These are phyloP conservation scores for Scorias spongiosa DNA, from an alignment of 2,329 filamentous ascomycete genomes.

Conservation along the genomic window DNA sequence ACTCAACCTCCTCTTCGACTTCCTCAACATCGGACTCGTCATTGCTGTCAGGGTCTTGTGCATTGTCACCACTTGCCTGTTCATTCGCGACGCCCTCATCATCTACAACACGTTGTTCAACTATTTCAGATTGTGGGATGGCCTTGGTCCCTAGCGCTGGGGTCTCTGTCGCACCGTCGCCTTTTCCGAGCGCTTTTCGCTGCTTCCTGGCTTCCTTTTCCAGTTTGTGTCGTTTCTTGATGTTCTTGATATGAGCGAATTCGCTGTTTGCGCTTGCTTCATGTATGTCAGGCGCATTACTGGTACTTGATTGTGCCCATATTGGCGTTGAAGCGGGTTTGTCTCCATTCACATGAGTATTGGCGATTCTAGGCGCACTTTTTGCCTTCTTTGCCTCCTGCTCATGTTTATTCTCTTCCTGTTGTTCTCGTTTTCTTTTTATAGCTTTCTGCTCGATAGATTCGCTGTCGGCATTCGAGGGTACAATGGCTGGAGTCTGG, in stretches of 20 bases:
- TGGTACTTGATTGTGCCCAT: background rate
- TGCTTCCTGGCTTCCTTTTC: slow-evolving; percentile 19
- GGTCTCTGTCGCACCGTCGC: background rate
- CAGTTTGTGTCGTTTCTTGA: slow-evolving; percentile 20
- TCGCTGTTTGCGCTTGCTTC: slow-evolving; percentile 3
- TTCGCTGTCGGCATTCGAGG: too few species aligned
- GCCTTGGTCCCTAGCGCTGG: background rate
- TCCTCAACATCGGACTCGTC: slow-evolving; percentile 1
- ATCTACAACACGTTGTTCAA: too few species aligned
- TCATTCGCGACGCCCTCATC: background rate
- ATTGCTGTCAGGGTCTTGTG: slow-evolving; percentile 1
- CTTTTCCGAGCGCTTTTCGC: slow-evolving; percentile 10
- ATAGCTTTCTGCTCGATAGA: background rate
- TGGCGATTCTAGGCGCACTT: background rate
- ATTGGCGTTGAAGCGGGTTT: background rate
- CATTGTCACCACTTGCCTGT: background rate
- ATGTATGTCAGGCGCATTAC: background rate
- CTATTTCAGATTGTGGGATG: too few species aligned
- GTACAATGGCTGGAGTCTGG: slow-evolving; percentile 6
- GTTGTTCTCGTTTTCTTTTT: background rate
- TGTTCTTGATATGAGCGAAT: slow-evolving; percentile 16
- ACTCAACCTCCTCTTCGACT: background rate
- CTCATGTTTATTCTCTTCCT: background rate
- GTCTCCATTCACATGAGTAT: background rate
- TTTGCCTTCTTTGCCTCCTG: background rate